phyloP scores from a whole-genome alignment of 495 filamentous ascomycete genomes.

The Thermothielavioides terrestris region DNA sequence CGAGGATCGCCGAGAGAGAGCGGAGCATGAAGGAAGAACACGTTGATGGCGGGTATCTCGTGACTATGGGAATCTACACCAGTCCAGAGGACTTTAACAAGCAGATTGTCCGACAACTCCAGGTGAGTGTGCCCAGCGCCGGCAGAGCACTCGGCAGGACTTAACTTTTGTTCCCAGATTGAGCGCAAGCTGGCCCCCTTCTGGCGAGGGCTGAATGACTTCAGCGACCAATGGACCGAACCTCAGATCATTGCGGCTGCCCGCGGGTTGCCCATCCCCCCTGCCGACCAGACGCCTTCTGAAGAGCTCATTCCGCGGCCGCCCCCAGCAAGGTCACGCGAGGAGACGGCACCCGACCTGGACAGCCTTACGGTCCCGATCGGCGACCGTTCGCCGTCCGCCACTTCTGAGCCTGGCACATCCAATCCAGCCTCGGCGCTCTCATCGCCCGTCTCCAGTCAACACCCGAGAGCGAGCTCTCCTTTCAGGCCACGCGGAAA shows the following conservation, averaged over 20 bases:
- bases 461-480: slow-evolving; percentile 24
- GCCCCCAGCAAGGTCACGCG: slow-evolving; percentile 30
- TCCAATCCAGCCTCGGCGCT: slow-evolving; percentile 43
- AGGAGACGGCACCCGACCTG: slow-evolving; percentile 35
- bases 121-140: slow-evolving; percentile 57
- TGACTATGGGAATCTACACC: slow-evolving; percentile 89
- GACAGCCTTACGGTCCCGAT: slow-evolving; percentile 70
- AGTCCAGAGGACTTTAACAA: slow-evolving; percentile 93
- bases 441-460: slow-evolving; percentile 49
- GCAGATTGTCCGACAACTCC: slow-evolving; percentile 77
- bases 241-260: slow-evolving; percentile 88
- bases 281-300: slow-evolving; percentile 69
- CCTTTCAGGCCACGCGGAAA: slow-evolving; percentile 60
- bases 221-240: slow-evolving; percentile 83
- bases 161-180: slow-evolving; percentile 47
- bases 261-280: slow-evolving; percentile 73
- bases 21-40: slow-evolving; percentile 88
- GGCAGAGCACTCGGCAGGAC: background rate
- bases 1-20: slow-evolving; percentile 73
- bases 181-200: slow-evolving; percentile 90
- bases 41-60: slow-evolving; percentile 89
- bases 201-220: slow-evolving; percentile 88
- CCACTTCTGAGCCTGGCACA: slow-evolving; percentile 55
- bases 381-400: slow-evolving; percentile 61
- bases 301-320: slow-evolving; percentile 50